phyloP scores from a whole-genome alignment of 2,329 filamentous ascomycete species.

The Domatiomyces catenatus region DNA sequence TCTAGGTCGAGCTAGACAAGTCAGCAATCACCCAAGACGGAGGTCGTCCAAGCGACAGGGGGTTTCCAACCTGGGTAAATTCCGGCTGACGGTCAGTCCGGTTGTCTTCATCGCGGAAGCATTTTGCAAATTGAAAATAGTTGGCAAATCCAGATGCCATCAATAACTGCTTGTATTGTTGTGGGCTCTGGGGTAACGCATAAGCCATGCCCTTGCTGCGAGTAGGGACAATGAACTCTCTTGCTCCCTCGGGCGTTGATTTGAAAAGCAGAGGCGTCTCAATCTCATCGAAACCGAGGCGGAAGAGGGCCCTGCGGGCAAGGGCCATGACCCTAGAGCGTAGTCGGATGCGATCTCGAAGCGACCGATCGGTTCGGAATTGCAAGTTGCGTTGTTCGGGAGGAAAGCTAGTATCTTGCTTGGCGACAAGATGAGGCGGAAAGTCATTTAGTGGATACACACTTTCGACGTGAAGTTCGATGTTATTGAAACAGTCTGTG shows the following conservation, averaged over 20 bases:
- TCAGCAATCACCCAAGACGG: neutral
- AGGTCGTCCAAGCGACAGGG: neutral
- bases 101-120: slow-evolving; percentile 89
- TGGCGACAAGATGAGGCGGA: slow-evolving; percentile 60
- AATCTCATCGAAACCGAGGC: slow-evolving; percentile 55
- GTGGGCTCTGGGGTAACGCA: slow-evolving; percentile 85
- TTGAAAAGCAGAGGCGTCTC: slow-evolving; percentile 95
- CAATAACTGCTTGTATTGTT: slow-evolving; percentile 96
- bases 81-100: slow-evolving; percentile 88
- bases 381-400: slow-evolving; percentile 68
- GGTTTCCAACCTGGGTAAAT: slow-evolving; percentile 60
- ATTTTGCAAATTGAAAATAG: slow-evolving; percentile 88
- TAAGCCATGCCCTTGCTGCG: slow-evolving; percentile 63
- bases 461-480: slow-evolving; percentile 47
- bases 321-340: slow-evolving; percentile 46
- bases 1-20: slow-evolving; percentile 64
- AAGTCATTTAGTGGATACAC: slow-evolving; percentile 59
- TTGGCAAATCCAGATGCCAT: slow-evolving; percentile 74
- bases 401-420: slow-evolving; percentile 56
- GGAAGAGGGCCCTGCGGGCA: slow-evolving; percentile 40
- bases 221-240: slow-evolving; percentile 88
- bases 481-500: slow-evolving; percentile 26
- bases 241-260: slow-evolving; percentile 86
- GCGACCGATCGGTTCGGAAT: slow-evolving; percentile 54
- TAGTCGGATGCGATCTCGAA: slow-evolving; percentile 55